These are phyloP conservation scores for Pyrus betulifolia DNA, from an alignment of 306 rosid genomes.

Conservation along the genomic window DNA sequence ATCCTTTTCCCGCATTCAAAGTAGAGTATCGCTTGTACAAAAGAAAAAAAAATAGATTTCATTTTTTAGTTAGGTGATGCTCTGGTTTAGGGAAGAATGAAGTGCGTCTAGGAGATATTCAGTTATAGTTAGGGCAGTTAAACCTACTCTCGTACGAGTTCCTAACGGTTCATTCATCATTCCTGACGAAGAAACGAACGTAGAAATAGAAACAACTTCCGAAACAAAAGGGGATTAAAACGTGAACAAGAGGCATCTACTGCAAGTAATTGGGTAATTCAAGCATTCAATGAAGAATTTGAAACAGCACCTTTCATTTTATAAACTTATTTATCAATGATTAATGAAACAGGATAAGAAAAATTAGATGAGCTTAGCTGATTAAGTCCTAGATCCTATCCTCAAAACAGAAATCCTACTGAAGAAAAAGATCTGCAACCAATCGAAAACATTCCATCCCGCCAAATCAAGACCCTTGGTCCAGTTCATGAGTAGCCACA, in stretches of 20 bases:
- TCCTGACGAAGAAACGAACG: background rate
- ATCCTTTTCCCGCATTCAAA: background rate
- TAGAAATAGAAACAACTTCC: background rate
- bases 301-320: background rate
- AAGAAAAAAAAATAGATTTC: background rate
- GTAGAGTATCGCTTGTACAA: background rate
- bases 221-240: background rate
- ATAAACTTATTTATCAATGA: background rate
- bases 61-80: too few species aligned
- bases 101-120: background rate
- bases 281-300: too few species aligned
- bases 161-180: too few species aligned
- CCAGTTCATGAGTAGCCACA: slow-evolving; percentile 4
- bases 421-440: background rate
- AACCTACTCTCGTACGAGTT: too few species aligned
- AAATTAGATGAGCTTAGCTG: background rate
- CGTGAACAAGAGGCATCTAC: too few species aligned
- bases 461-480: background rate
- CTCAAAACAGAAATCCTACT: background rate
- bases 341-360: background rate
- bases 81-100: background rate
- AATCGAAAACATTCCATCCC: background rate
- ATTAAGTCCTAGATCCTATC: background rate
- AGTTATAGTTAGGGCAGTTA: too few species aligned
- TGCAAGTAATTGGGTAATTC: too few species aligned